Conservation (phyloP, 108 stramenopile species). For the Nitzschia putrida region DNA sequence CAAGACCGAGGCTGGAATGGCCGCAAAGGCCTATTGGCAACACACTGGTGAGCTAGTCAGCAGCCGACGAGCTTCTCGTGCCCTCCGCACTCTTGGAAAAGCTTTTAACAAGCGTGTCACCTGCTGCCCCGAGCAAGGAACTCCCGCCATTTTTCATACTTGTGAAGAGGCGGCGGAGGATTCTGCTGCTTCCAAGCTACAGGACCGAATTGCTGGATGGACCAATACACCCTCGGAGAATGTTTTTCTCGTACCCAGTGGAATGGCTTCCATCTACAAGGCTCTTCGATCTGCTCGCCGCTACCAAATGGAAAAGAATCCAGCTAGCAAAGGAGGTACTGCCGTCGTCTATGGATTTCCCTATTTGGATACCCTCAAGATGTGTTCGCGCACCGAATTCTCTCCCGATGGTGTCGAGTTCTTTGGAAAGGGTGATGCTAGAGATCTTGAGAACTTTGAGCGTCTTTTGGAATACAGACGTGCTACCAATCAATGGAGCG, state of each 20-base stretch:
- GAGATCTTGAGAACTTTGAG: constrained; percentile 51
- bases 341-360: constrained; percentile 77
- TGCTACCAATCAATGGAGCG: constrained; percentile 27
- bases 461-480: constrained; percentile 29
- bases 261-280: constrained; percentile 65
- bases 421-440: constrained; percentile 61
- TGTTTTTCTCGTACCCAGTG: constrained; percentile 55
- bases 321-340: constrained; percentile 36
- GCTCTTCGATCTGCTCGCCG: constrained; percentile 50
- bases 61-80: constrained; percentile 50
- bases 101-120: constrained; percentile 36
- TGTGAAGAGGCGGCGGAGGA: constrained; percentile 8
- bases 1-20: constrained; percentile 47
- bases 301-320: constrained; percentile 35
- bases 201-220: constrained; percentile 47
- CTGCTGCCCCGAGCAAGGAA: constrained; percentile 25
- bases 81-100: constrained; percentile 28
- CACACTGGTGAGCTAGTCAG: constrained; percentile 70
- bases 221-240: constrained; percentile 40
- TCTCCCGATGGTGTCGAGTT: constrained; percentile 62
- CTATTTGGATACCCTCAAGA: constrained; percentile 75
- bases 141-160: constrained; percentile 26
- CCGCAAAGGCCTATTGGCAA: constrained; percentile 80
- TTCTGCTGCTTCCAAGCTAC: constrained; percentile 6
- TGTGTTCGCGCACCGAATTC: constrained; percentile 61